Percentiles rank a stretch among this genome's conserved stretches.
Conservation (phyloP, 306 rosid species). For the Amphicarpaea edgeworthii region DNA sequence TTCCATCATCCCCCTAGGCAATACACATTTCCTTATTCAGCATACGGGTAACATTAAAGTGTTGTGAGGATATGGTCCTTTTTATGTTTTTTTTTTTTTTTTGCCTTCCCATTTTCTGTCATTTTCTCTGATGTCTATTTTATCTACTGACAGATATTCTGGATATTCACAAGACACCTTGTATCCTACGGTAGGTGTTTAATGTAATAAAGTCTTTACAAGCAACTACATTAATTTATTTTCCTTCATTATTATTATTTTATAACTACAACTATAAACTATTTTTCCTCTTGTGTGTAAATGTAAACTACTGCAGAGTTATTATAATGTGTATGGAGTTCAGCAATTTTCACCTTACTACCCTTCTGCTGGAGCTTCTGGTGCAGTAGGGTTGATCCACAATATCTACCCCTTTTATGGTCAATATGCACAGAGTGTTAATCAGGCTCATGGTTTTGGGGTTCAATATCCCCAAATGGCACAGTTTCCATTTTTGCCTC, state of each 20-base stretch:
- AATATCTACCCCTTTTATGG: conserved; percentile 77
- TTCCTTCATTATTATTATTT: conserved; percentile 24
- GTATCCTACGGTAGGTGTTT: conserved; percentile 68
- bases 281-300: not conserved
- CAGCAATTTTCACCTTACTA: conserved; percentile 81
- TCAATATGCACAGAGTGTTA: conserved; percentile 72
- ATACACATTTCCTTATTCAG: conserved; percentile 80
- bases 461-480: conserved; percentile 76
- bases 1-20: conserved; percentile 76
- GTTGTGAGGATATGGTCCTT: conserved; percentile 12
- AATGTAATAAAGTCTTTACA: not conserved
- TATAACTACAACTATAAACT: no score
- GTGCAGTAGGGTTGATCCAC: conserved; percentile 63
- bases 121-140: conserved; percentile 16
- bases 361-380: conserved; percentile 64
- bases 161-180: conserved; percentile 84
- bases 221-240: conserved; percentile 16
- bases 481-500: conserved; percentile 75
- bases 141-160: conserved; percentile 61
- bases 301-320: conserved; percentile 64
- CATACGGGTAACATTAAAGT: conserved; percentile 71
- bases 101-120: not conserved
- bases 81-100: not conserved
- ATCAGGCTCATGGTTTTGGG: conserved; percentile 69
- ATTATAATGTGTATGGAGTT: conserved; percentile 82